Conservation (phyloP, 1,139 yeast genomes). For the Suhomyces maxii region DNA sequence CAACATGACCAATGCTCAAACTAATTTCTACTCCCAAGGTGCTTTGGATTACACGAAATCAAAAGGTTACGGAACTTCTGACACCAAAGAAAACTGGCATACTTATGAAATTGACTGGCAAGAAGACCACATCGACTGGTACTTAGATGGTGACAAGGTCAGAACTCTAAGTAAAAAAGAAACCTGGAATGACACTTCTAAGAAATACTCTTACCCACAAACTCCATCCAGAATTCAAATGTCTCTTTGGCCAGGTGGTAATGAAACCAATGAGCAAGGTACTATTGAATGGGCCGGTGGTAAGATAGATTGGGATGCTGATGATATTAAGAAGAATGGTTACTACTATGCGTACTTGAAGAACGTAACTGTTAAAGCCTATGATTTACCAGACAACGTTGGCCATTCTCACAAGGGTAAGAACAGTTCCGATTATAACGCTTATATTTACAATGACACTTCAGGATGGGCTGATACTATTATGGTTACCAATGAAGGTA, state of each 20-base stretch:
- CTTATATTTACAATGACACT: constrained; percentile 60
- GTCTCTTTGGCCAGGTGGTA: constrained; percentile 94
- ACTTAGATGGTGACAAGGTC: constrained; percentile 64
- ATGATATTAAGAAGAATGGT: constrained; percentile 71
- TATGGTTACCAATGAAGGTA: constrained; percentile 57
- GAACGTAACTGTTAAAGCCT: constrained; percentile 61
- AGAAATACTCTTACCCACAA: constrained; percentile 72
- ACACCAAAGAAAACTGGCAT: constrained; percentile 71
- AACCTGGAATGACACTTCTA: constrained; percentile 69
- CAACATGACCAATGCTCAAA: constrained; percentile 63
- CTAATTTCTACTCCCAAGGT: constrained; percentile 81
- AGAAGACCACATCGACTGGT: constrained; percentile 72
- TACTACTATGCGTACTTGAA: constrained; percentile 71
- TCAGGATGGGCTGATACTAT: constrained; percentile 49
- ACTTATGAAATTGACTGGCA: constrained; percentile 82
- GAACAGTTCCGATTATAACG: constrained; percentile 42
- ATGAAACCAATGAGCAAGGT: constrained; percentile 61
- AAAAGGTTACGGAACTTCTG: constrained; percentile 38
- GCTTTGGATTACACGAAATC: constrained; percentile 65
- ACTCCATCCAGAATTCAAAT: constrained; percentile 86
- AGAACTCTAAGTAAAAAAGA: constrained; percentile 67
- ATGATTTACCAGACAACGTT: constrained; percentile 63
- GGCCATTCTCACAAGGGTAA: constrained; percentile 25
- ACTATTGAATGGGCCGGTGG: constrained; percentile 98
- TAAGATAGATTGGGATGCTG: constrained; percentile 73